Evolutionary conservation across 352 stramenopile species (phyloP), one percentile per base, ranked within the genome.

Genomic region (Pythium rhizo-oryzae): DNA sequence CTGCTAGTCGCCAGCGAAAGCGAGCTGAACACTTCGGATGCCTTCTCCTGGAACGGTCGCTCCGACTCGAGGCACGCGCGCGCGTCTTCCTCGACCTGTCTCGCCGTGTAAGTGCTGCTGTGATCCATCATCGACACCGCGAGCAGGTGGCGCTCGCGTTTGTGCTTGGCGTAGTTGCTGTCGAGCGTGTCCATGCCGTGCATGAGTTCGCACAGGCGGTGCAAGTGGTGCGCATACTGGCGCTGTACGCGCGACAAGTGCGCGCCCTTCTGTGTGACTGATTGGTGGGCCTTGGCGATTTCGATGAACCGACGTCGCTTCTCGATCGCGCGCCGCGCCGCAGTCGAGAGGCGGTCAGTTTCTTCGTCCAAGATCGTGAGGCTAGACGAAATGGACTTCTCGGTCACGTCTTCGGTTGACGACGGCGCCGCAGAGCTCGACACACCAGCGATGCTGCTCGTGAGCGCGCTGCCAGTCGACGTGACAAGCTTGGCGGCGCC

Each of bases 401-500:
- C 55, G 3, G 37, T 71, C 12, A 47, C 33, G 19, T 69, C 57
- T 21, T 70, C 57, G 6, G 25, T 55, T 33, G 57, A 39, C 25
- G 60, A 72, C 41, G 57, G 39, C 16, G 59, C 49, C 21, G 71
- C 62, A 9, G 73, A 59, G 9, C 71, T 79, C 44, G 77, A 61
- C 3, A 76, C 75, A 56, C 79, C 79, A 0, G 65, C 53, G 23
- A 82, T 77, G 18, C 87, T 74, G 6, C 72, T 78, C 30, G 72
- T 81, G 19, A 91, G 56, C 2, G 78, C 81, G 8, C 75, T 84
- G 24, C 81, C 82, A 5, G 85, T 94, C 11, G 85, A 85, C 25
- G 79, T 88, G 62, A 94, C 84, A 19, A 93, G 74, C 67, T 92
- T 94, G 4, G 85, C 87, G 30, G 85, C 84, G 63, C 81, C 85